Percentiles rank a stretch among this genome's conserved stretches.
These are phyloP conservation scores for Cutaneotrichosporon sp. DNA, from an alignment of 1,284 basidiomycete species.

Conservation along the genomic window DNA sequence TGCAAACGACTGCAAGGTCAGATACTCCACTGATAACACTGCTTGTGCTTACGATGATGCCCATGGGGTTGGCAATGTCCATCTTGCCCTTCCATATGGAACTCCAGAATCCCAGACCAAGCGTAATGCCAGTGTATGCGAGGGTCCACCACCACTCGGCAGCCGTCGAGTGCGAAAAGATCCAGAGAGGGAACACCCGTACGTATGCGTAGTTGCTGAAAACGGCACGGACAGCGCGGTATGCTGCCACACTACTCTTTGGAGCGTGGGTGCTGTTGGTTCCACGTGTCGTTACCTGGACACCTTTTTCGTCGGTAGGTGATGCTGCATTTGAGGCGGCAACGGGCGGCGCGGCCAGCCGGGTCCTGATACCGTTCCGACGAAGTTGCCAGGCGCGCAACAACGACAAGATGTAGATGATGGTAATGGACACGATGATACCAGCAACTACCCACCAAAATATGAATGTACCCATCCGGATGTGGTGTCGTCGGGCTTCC, in stretches of 20 bases:
- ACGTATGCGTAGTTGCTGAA: conserved; percentile 13
- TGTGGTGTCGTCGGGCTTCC: no score
- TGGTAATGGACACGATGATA: background rate
- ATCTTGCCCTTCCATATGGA: conserved; percentile 1
- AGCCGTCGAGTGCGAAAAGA: conserved; percentile 7
- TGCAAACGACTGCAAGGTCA: conserved; percentile 28
- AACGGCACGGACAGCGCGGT: background rate
- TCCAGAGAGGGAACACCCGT: conserved; percentile 15
- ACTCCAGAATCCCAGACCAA: conserved; percentile 13
- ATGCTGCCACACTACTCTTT: background rate
- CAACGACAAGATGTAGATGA: background rate
- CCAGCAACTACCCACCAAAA: conserved; percentile 13
- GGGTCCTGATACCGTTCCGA: background rate
- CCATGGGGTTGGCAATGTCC: conserved; percentile 18
- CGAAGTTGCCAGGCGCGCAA: background rate
- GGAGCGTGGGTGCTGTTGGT: background rate
- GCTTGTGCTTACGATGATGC: conserved; percentile 2
- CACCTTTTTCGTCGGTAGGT: background rate
- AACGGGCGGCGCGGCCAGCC: background rate
- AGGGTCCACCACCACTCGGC: conserved; percentile 16
- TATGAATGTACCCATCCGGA: conserved; percentile 1
- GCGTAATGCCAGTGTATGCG: conserved; percentile 12
- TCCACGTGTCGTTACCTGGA: no score
- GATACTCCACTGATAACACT: background rate
- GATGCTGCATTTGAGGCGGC: background rate